Evolutionary conservation across 2,329 filamentous ascomycete genomes (phyloP).

Genomic region (Ilyonectria robusta): DNA sequence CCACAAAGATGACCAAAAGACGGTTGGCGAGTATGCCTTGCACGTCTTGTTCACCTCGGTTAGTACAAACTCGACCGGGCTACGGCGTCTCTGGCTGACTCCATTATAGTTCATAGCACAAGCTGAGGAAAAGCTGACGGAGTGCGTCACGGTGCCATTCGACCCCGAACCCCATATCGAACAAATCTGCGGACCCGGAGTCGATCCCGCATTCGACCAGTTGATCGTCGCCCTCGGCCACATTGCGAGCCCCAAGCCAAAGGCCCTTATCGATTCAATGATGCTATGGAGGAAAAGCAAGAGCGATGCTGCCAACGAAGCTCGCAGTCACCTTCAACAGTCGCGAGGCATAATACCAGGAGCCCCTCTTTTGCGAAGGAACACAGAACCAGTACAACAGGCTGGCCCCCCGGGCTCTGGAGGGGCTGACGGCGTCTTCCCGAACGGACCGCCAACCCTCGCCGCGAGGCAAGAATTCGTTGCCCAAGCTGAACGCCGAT

Average conservation of each 20-base stretch:
- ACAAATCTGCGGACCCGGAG: conserved; percentile 89
- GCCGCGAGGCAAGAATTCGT: conserved; percentile 78
- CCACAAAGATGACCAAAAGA: conserved; percentile 84
- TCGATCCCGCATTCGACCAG: conserved; percentile 92
- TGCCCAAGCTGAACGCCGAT: conserved; percentile 86
- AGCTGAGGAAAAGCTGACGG: conserved; percentile 95
- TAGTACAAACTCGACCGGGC: conserved; percentile 51
- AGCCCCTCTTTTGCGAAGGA: conserved; percentile 74
- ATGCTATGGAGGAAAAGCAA: conserved; percentile 99
- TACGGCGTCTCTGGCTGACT: conserved; percentile 32
- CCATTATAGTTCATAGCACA: conserved; percentile 84
- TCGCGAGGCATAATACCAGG: conserved; percentile 59
- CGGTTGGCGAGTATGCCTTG: conserved; percentile 96
- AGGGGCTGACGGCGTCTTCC: conserved; percentile 48
- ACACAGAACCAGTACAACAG: conserved; percentile 80
- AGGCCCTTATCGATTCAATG: conserved; percentile 94
- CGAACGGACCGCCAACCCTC: conserved; percentile 56
- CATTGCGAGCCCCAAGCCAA: conserved; percentile 94
- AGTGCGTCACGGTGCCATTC: conserved; percentile 84
- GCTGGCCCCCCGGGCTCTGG: conserved; percentile 48
- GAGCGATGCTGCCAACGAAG: conserved; percentile 86
- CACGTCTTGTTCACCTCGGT: conserved; percentile 96
- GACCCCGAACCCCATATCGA: conserved; percentile 90
- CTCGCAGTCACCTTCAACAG: conserved; percentile 71
- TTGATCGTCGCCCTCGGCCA: conserved; percentile 93